These are phyloP conservation scores for Magnaporthiopsis rhizophila DNA, from an alignment of 2,329 filamentous ascomycete genomes.

Conservation along the genomic window DNA sequence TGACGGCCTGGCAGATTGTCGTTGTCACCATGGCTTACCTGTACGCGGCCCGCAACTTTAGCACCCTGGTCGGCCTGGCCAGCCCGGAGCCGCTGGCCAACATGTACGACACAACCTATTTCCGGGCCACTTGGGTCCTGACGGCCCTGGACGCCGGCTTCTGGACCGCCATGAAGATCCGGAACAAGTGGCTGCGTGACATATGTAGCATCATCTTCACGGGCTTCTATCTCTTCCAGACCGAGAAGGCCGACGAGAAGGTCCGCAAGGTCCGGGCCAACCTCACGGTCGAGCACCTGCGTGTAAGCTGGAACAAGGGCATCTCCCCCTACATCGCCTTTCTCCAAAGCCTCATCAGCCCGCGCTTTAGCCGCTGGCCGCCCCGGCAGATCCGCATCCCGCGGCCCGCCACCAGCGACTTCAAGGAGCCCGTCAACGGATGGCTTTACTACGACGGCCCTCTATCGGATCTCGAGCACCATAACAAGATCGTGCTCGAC, in stretches of 20 bases:
- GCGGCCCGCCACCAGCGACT: constrained; percentile 69
- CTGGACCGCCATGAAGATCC: constrained; percentile 96
- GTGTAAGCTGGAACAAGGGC: constrained; percentile 92
- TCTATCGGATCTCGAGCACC: constrained; percentile 45
- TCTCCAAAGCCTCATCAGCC: constrained; percentile 64
- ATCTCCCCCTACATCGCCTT: constrained; percentile 78
- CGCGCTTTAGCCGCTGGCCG: constrained; percentile 70
- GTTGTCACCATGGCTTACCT: constrained; percentile 84
- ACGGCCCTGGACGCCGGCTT: constrained; percentile 94
- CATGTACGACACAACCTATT: constrained; percentile 87
- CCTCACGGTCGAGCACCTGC: constrained; percentile 82
- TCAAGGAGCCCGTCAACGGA: constrained; percentile 71
- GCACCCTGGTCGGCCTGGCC: constrained; percentile 82
- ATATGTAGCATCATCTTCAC: constrained; percentile 77
- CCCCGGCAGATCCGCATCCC: constrained; percentile 80
- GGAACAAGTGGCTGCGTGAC: constrained; percentile 69
- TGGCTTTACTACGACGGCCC: constrained; percentile 96
- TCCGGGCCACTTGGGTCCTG: constrained; percentile 92
- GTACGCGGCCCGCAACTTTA: constrained; percentile 88
- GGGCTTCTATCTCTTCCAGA: constrained; percentile 83
- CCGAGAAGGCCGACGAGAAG: constrained; percentile 93
- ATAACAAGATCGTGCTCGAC: constrained; percentile 71
- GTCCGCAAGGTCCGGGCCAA: constrained; percentile 82
- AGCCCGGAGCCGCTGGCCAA: constrained; percentile 90
- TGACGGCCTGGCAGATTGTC: constrained; percentile 86